Conservation (phyloP, 2,329 filamentous ascomycete species). For the Pestalotiopsis fici region DNA sequence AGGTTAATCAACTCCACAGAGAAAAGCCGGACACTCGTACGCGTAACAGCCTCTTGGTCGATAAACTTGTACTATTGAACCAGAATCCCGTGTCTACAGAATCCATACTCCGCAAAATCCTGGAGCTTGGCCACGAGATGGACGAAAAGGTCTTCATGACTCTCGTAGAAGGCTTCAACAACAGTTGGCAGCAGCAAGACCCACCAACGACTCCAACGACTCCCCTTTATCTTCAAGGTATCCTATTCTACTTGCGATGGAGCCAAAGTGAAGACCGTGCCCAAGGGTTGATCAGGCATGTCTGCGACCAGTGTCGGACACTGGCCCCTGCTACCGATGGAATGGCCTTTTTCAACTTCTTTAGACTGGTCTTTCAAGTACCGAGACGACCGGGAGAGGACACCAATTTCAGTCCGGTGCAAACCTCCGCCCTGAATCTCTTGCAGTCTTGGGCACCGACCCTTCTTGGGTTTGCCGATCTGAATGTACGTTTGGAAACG, state of each 20-base stretch:
- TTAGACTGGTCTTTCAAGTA: constrained; percentile 33
- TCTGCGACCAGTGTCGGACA: constrained; percentile 42
- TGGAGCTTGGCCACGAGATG: constrained; percentile 52
- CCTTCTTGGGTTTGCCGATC: constrained; percentile 49
- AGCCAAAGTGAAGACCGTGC: constrained; percentile 36
- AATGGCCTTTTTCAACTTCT: constrained; percentile 48
- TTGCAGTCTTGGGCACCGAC: constrained; percentile 52
- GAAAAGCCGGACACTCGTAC: constrained; percentile 35
- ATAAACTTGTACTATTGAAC: constrained; percentile 66
- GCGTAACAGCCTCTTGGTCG: constrained; percentile 55
- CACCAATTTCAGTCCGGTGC: constrained; percentile 26
- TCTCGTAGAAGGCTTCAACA: constrained; percentile 54
- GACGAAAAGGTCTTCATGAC: constrained; percentile 54
- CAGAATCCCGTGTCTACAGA: constrained; percentile 54
- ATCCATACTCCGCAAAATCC: constrained; percentile 58
- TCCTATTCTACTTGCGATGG: constrained; percentile 51
- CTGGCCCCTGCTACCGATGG: constrained; percentile 49
- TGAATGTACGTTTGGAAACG: constrained; percentile 39
- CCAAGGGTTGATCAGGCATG: constrained; percentile 40
- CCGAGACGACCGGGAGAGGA: constrained; percentile 28
- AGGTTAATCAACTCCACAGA: constrained; percentile 46
- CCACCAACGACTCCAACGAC: constrained; percentile 47
- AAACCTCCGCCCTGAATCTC: constrained; percentile 23
- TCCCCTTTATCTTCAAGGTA: constrained; percentile 59
- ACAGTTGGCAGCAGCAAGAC: constrained; percentile 37